Percentiles rank a stretch among this genome's conserved stretches.
Evolutionary conservation across 768 basidiomycete genomes (phyloP).

Genomic region (Dentipellis sp.): DNA sequence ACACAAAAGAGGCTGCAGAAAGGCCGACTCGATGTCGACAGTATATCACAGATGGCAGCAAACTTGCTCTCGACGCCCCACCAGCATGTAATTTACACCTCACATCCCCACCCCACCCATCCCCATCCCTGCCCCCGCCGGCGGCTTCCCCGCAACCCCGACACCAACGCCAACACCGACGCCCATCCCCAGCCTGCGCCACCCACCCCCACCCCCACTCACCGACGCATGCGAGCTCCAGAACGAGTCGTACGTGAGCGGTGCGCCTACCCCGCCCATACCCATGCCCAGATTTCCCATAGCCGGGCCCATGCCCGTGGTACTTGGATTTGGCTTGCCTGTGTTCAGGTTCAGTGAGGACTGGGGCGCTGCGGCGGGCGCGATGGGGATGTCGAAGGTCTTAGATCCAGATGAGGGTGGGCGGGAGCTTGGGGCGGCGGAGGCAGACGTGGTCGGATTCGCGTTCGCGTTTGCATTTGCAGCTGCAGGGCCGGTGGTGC

Average conservation of each 20-base stretch:
- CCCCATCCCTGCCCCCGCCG: background rate
- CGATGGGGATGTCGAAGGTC: conserved; percentile 14
- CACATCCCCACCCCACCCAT: background rate
- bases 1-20: too few species aligned
- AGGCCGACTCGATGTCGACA: too few species aligned
- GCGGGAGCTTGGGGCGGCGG: background rate
- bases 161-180: background rate
- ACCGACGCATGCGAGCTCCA: conserved; percentile 13
- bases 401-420: background rate
- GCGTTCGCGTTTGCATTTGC: background rate
- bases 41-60: too few species aligned
- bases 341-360: background rate
- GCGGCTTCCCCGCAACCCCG: background rate
- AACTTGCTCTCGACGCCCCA: too few species aligned
- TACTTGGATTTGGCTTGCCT: too few species aligned
- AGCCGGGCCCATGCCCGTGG: too few species aligned
- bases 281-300: background rate
- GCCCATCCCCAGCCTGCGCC: conserved; percentile 5
- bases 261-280: background rate
- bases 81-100: too few species aligned
- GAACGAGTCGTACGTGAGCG: conserved; percentile 16
- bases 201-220: conserved; percentile 8
- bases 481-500: background rate
- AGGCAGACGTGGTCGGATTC: background rate
- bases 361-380: conserved; percentile 5